A percentile compares a stretch with the other conserved stretches of the same genome.
Evolutionary conservation across 306 rosid species (phyloP).

Genomic region (Adenanthera pavonina): DNA sequence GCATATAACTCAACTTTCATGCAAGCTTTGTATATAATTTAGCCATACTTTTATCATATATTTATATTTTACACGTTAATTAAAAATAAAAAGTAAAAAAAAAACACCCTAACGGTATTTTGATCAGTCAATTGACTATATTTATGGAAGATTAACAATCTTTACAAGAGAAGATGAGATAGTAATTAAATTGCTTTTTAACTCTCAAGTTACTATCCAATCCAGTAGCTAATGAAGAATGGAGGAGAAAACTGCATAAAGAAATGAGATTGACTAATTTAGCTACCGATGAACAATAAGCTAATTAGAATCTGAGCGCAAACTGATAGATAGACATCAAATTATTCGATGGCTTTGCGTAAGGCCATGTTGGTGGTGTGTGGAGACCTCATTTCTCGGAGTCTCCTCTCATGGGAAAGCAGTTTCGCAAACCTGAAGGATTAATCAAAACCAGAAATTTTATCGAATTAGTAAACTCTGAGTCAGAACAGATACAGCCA

Average conservation of each 20-base stretch:
- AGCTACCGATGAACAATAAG: background rate
- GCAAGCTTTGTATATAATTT: no score
- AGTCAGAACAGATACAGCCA: background rate
- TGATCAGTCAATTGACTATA: no score
- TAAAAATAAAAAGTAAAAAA: no score
- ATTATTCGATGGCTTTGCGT: background rate
- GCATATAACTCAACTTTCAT: no score
- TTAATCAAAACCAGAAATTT: background rate
- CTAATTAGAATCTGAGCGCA: background rate
- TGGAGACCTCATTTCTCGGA: slow-evolving; percentile 57
- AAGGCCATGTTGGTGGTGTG: slow-evolving; percentile 33
- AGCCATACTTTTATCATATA: no score
- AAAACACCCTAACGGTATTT: no score
- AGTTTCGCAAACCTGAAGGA: slow-evolving; percentile 55
- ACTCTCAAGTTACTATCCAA: background rate
- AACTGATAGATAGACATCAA: background rate
- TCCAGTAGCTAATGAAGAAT: background rate
- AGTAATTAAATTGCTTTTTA: background rate
- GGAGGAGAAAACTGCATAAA: background rate
- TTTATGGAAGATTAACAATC: no score
- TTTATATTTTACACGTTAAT: no score
- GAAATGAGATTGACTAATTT: background rate
- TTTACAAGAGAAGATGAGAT: background rate
- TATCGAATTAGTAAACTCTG: background rate
- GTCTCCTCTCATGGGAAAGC: slow-evolving; percentile 57